phyloP scores from a whole-genome alignment of 2,329 filamentous ascomycete genomes.

The Pestalotiopsis sp. region DNA sequence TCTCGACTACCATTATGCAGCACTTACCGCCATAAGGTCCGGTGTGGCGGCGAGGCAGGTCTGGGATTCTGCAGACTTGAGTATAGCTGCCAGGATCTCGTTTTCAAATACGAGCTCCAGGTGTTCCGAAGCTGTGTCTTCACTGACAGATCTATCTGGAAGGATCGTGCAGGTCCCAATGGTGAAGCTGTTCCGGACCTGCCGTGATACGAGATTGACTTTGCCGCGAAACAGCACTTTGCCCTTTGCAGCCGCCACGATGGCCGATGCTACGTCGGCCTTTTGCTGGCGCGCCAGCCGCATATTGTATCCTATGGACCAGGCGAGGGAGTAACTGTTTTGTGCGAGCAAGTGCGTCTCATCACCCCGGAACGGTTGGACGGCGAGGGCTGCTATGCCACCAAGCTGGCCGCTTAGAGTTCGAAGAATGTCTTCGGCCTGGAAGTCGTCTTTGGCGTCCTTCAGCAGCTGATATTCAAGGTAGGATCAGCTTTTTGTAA shows the following conservation, averaged over 20 bases:
- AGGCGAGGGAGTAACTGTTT: not conserved
- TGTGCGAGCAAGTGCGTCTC: not conserved
- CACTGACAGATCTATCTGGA: not conserved
- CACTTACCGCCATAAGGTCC: not conserved
- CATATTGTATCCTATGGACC: not conserved
- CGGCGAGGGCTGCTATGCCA: not conserved
- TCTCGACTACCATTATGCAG: not conserved
- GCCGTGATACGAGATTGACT: not conserved
- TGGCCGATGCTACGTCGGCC: not conserved
- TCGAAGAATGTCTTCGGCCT: not conserved
- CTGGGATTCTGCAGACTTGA: not conserved
- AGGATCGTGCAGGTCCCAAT: not conserved
- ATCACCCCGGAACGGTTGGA: not conserved
- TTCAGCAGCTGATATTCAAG: not conserved
- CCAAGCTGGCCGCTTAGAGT: slow-evolving; percentile 1
- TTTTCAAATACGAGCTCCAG: not conserved
- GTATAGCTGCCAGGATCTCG: not conserved
- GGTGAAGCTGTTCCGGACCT: not conserved
- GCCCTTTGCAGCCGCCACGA: not conserved
- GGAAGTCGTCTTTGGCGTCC: not conserved
- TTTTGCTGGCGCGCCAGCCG: not conserved
- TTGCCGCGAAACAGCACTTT: not conserved
- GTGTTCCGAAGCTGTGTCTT: not conserved
- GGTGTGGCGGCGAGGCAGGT: not conserved
- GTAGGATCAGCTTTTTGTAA: not conserved